phyloP scores from a whole-genome alignment of 2,329 filamentous ascomycete genomes.

The Talaromyces sp. region DNA sequence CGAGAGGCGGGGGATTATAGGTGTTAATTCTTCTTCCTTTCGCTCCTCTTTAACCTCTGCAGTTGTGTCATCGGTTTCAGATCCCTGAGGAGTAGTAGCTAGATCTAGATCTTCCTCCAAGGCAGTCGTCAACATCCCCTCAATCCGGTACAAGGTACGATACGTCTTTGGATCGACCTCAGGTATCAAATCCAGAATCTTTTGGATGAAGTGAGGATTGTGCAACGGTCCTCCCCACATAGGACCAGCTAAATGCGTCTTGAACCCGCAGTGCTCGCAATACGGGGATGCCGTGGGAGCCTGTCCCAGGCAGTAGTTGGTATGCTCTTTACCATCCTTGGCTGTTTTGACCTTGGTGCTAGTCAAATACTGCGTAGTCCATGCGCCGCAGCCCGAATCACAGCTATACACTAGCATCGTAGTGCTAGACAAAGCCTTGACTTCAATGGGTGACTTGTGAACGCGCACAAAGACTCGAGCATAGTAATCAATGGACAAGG shows the following conservation, averaged over 20 bases:
- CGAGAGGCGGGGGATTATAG: constrained; percentile 52
- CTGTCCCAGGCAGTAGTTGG: constrained; percentile 73
- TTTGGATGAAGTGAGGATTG: constrained; percentile 75
- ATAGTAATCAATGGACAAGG: constrained; percentile 95
- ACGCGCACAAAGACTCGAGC: constrained; percentile 83
- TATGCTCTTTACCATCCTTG: constrained; percentile 68
- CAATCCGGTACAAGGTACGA: constrained; percentile 72
- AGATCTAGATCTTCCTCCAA: constrained; percentile 64
- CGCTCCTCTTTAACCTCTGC: constrained; percentile 15
- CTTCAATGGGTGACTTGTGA: constrained; percentile 72
- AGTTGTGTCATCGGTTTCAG: neutral
- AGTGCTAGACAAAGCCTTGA: constrained; percentile 87
- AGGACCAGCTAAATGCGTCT: constrained; percentile 82
- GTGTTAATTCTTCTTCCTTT: constrained; percentile 7
- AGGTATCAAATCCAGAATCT: constrained; percentile 70
- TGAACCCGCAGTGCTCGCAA: constrained; percentile 81
- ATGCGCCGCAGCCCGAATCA: constrained; percentile 85
- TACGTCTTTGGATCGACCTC: constrained; percentile 67
- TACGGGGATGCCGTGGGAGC: constrained; percentile 63
- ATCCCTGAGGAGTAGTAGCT: neutral
- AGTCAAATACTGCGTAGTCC: constrained; percentile 76
- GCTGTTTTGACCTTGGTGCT: constrained; percentile 63
- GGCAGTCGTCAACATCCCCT: constrained; percentile 88
- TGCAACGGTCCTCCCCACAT: constrained; percentile 95
- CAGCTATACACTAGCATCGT: constrained; percentile 93